Conservation (phyloP, 805 yeast genomes). For the Tetrapisispora arboricola region DNA sequence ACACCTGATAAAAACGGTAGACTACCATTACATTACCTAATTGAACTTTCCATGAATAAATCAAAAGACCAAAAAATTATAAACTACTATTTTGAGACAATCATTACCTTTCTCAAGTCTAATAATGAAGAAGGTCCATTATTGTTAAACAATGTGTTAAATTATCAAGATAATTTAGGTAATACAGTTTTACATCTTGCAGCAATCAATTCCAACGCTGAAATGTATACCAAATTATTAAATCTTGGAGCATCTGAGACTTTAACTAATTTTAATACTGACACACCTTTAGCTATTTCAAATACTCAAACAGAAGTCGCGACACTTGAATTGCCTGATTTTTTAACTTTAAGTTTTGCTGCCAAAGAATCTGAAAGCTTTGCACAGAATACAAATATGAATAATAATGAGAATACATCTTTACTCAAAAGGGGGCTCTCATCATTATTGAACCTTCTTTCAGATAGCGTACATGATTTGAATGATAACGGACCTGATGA, state of each 20-base stretch:
- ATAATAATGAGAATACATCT: not conserved
- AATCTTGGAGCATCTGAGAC: constrained; percentile 26
- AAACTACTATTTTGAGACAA: constrained; percentile 43
- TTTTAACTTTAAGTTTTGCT: not conserved
- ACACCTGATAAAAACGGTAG: constrained; percentile 68
- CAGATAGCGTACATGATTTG: not conserved
- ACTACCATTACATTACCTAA: constrained; percentile 63
- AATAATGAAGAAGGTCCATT: constrained; percentile 21
- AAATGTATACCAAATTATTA: constrained; percentile 24
- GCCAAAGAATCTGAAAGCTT: not conserved
- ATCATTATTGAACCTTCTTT: not conserved
- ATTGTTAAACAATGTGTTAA: constrained; percentile 46
- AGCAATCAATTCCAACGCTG: constrained; percentile 27
- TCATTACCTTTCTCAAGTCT: constrained; percentile 34
- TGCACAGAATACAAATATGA: not conserved
- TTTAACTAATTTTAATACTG: constrained; percentile 22
- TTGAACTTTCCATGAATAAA: constrained; percentile 42
- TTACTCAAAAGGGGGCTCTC: not conserved
- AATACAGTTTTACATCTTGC: constrained; percentile 82
- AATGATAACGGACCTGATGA: too few relatives aligned
- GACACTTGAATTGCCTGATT: not conserved
- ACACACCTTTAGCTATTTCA: constrained; percentile 24
- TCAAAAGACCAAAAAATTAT: constrained; percentile 39
- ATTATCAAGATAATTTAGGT: constrained; percentile 73
- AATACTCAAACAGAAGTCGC: constrained; percentile 13